Evolutionary conservation across 1,139 yeast genomes (phyloP).

Genomic region (Candida mesenterica): DNA sequence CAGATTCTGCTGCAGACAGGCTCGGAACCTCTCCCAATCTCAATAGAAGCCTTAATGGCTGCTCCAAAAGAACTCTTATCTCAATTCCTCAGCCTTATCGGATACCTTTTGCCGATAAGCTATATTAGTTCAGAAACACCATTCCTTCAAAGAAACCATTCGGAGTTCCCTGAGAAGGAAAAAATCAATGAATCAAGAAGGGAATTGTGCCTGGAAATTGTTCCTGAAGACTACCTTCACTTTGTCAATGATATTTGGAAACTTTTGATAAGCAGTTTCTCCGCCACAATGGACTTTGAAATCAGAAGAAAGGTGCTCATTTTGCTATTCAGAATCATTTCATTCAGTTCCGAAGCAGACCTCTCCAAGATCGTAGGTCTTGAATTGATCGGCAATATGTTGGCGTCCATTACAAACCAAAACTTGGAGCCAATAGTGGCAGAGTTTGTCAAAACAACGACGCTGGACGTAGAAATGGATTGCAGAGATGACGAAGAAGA

Average conservation of each 20-base stretch:
- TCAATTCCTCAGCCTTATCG: conserved; percentile 55
- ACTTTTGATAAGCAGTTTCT: conserved; percentile 65
- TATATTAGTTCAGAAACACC: conserved; percentile 32
- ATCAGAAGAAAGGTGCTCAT: conserved; percentile 62
- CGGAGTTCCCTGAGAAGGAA: conserved; percentile 25
- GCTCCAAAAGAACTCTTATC: conserved; percentile 66
- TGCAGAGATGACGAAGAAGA: conserved; percentile 7
- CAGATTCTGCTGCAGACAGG: background rate
- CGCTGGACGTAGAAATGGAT: conserved; percentile 15
- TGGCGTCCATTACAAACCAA: conserved; percentile 74
- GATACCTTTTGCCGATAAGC: conserved; percentile 54
- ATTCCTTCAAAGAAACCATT: conserved; percentile 26
- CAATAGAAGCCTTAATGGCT: conserved; percentile 72
- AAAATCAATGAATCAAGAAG: conserved; percentile 30
- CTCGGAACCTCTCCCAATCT: conserved; percentile 9
- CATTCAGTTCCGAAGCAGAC: conserved; percentile 18
- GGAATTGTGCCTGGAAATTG: conserved; percentile 20
- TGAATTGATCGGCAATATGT: conserved; percentile 41
- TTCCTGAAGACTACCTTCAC: conserved; percentile 28
- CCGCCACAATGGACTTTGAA: conserved; percentile 70
- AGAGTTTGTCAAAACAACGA: conserved; percentile 12
- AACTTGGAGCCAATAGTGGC: conserved; percentile 32
- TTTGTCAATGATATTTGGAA: conserved; percentile 57
- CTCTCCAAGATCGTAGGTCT: conserved; percentile 15
- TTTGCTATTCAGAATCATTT: conserved; percentile 54